Base-by-base conservation (phyloP, 805 yeast genomes). In the Citeromyces matritensis region DNA sequence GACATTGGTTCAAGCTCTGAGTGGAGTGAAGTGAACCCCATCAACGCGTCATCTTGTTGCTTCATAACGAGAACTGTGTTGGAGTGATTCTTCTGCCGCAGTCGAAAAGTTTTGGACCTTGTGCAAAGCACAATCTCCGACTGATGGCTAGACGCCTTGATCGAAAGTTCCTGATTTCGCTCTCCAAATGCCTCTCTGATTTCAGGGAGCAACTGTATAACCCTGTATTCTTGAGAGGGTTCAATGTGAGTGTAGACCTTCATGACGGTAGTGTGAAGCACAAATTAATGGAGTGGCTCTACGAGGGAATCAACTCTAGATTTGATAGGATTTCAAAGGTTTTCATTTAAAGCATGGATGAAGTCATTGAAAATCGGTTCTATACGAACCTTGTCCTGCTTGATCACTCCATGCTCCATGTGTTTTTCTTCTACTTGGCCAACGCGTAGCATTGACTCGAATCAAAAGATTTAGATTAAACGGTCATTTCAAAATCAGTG, bases 31-130 rank as follows among this genome's bases (percentile, higher is more conserved):
- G 53, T 34, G 42, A 52, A 42, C 34, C 61, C 52, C 49, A 59
- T 34, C 15, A 51, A 9, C 49, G 57, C 33, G 10, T 39, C 23
- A 14, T 34, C 40, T 30, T 14, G 37, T 7, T 50, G 48, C 9
- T 49, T 49, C 47, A 70, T 46, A 14, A 85, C 37, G 40, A 84
- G 48, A n/a, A 81, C 74, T 4, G 88, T 68, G 49, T 88, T 85
- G 6, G 95, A 80, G 49, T 88, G 96, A 46, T 83, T 82, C 58
- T 80, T 76, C 43, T 79, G 86, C 32, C 83, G 62, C 11, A 85
- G 42, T 29, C 60, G 58, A 68, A 70, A 85, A 0, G 94, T 79
- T 31, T 59, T 50, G 19, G 53, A 39, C 3, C 53, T 41, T 1
- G 88, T 68, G 36, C 86, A 77, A 10, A 84, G 48, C 21, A 71